Conservation (phyloP, 2,329 filamentous ascomycete species). For the Aspergillus luchuensis region DNA sequence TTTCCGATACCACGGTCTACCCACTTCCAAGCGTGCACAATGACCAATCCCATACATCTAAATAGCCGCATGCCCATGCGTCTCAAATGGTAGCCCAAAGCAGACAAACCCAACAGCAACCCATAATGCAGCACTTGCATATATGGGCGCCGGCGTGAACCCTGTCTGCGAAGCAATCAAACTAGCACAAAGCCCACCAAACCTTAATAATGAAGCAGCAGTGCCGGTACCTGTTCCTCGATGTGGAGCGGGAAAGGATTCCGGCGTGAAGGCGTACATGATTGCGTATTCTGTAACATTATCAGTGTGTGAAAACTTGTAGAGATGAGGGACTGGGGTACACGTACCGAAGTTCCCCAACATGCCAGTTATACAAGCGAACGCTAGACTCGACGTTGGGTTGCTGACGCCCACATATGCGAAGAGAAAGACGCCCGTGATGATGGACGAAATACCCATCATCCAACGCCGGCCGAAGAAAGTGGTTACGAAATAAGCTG, state of each 20-base stretch:
- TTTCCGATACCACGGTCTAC: too few species aligned
- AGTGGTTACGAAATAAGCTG: conserved; percentile 46
- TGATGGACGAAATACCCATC: conserved; percentile 47
- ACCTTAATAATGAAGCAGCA: conserved; percentile 35
- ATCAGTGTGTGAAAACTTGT: background rate
- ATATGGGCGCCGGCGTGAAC: conserved; percentile 49
- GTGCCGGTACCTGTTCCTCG: conserved; percentile 31
- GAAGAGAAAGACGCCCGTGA: conserved; percentile 52
- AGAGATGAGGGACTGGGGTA: too few species aligned
- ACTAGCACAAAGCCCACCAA: conserved; percentile 44
- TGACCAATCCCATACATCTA: background rate
- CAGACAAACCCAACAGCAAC: conserved; percentile 46
- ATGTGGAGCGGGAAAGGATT: conserved; percentile 32
- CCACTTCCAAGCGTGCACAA: too few species aligned
- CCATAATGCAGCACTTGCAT: conserved; percentile 50
- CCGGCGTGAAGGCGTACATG: conserved; percentile 34
- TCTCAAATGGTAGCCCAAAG: conserved; percentile 50
- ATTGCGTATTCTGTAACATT: conserved; percentile 31
- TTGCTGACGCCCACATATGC: conserved; percentile 49
- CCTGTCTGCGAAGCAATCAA: conserved; percentile 48
- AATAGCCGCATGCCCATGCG: conserved; percentile 35
- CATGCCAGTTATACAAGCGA: conserved; percentile 49
- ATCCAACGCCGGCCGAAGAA: conserved; percentile 48
- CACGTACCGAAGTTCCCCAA: conserved; percentile 42
- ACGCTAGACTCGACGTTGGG: conserved; percentile 35